Evolutionary conservation across 2,329 filamentous ascomycete species (phyloP).

Genomic region (Monilinia polystroma): DNA sequence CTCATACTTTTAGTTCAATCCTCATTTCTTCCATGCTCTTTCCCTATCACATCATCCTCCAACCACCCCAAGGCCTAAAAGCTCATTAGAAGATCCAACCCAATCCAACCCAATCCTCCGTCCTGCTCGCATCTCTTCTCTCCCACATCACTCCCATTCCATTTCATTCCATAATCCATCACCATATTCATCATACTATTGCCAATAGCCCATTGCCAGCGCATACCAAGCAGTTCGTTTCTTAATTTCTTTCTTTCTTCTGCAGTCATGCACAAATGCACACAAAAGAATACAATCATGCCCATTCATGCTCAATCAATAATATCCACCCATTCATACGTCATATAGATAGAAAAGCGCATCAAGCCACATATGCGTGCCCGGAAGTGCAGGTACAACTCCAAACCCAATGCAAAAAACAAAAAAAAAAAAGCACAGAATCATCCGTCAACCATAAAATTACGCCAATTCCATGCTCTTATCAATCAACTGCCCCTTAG

Average conservation of each 20-base stretch:
- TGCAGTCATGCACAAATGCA: neutral
- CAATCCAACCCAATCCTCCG: too few species aligned
- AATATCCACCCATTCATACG: neutral
- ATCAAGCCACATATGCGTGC: neutral
- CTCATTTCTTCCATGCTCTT: neutral
- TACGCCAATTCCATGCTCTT: conserved; percentile 17
- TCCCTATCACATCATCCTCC: neutral
- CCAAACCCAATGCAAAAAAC: conserved; percentile 6
- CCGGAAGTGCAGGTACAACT: conserved; percentile 6
- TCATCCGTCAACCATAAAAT: conserved; percentile 3
- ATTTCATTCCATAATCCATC: neutral
- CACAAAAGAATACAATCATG: neutral
- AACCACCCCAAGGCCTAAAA: neutral
- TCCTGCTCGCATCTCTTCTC: too few species aligned
- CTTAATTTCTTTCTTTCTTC: neutral
- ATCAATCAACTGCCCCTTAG: neutral
- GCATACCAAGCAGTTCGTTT: neutral
- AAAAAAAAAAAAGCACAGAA: neutral
- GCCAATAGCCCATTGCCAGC: neutral
- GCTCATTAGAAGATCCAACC: too few species aligned
- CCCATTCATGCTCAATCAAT: neutral
- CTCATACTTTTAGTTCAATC: neutral
- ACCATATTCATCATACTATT: neutral
- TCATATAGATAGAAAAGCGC: conserved; percentile 3
- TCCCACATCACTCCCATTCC: too few species aligned